Conservation (phyloP, 2,329 filamentous ascomycete species). For the Exophiala dermatitidis region DNA sequence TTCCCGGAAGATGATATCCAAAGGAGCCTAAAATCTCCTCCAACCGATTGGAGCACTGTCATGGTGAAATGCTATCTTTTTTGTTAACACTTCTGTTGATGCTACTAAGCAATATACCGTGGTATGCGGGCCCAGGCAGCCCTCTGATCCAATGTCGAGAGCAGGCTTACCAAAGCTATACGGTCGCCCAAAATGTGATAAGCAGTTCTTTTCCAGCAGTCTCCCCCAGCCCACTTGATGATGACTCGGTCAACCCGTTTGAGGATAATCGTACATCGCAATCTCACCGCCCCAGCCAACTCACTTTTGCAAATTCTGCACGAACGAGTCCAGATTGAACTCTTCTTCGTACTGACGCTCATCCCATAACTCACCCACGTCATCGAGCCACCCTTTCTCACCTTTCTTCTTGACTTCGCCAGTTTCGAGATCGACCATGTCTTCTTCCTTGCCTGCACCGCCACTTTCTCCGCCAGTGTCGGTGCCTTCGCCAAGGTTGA, state of each 20-base stretch:
- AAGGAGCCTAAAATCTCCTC: too few relatives aligned
- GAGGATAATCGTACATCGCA: background rate
- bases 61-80: too few relatives aligned
- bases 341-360: slow-evolving; percentile 97
- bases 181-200: background rate
- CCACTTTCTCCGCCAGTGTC: slow-evolving; percentile 53
- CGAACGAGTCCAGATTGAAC: slow-evolving; percentile 89
- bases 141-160: background rate
- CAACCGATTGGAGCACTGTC: too few relatives aligned
- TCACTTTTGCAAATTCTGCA: slow-evolving; percentile 76
- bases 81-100: too few relatives aligned
- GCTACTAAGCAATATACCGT: too few relatives aligned
- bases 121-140: background rate
- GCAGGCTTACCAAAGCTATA: background rate
- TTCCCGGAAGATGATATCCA: too few relatives aligned
- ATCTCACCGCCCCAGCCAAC: background rate
- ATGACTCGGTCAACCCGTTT: background rate
- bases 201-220: background rate
- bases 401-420: slow-evolving; percentile 90
- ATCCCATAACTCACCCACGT: slow-evolving; percentile 93
- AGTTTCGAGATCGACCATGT: slow-evolving; percentile 80
- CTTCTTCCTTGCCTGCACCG: slow-evolving; percentile 55
- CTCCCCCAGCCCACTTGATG: background rate
- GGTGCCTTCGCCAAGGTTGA: slow-evolving; percentile 72
- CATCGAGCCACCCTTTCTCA: slow-evolving; percentile 93